These are phyloP conservation scores for Brassica balearica DNA, from an alignment of 441 rosid species.

Conservation along the genomic window DNA sequence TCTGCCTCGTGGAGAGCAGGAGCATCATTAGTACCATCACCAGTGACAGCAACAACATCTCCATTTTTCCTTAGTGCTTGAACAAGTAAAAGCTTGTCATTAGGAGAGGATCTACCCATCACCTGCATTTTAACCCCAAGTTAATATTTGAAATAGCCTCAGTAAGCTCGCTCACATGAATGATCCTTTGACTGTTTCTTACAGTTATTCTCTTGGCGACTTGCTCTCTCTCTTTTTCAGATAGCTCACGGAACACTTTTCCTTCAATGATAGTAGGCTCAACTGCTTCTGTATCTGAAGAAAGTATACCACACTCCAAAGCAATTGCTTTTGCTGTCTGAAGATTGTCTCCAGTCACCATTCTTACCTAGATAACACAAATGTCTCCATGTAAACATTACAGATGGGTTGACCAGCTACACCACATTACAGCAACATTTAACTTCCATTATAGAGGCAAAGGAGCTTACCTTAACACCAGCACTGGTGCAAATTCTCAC, in stretches of 20 bases:
- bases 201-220: constrained; percentile 80
- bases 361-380: constrained; percentile 69
- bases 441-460: neutral
- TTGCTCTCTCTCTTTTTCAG: constrained; percentile 82
- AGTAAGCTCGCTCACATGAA: constrained; percentile 13
- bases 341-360: constrained; percentile 98
- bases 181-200: constrained; percentile 29
- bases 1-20: constrained; percentile 99
- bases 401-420: neutral
- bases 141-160: constrained; percentile 9
- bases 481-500: constrained; percentile 78
- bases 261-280: constrained; percentile 89
- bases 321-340: constrained; percentile 97
- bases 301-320: constrained; percentile 91
- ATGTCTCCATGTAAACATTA: constrained; percentile 20
- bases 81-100: constrained; percentile 94
- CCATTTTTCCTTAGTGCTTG: constrained; percentile 92
- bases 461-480: constrained; percentile 81
- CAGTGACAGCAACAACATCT: constrained; percentile 98
- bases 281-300: constrained; percentile 59
- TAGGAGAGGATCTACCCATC: constrained; percentile 97
- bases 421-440: constrained; percentile 2
- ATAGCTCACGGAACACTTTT: constrained; percentile 70
- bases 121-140: constrained; percentile 56
- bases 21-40: constrained; percentile 99